phyloP scores from a whole-genome alignment of 176 grass and related monocot genomes.

The Thinopyrum elongatum region DNA sequence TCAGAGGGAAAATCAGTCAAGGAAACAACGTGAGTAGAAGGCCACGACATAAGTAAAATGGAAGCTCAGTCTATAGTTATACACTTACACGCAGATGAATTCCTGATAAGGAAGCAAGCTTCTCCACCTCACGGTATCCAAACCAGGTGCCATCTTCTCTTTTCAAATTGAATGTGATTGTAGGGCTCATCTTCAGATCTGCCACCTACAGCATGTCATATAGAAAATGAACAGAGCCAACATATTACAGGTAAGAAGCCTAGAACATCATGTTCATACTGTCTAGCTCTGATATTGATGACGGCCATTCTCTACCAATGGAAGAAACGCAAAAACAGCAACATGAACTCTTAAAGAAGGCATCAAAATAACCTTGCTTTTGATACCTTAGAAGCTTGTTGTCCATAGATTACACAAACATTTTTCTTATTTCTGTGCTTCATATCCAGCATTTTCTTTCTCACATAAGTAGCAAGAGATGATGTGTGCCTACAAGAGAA shows the following conservation, averaged over 20 bases:
- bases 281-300: neutral
- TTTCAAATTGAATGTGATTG: conserved; percentile 96
- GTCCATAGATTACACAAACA: conserved; percentile 81
- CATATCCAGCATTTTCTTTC: conserved; percentile 70
- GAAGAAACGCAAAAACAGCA: conserved; percentile 6
- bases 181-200: conserved; percentile 67
- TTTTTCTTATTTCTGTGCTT: conserved; percentile 77
- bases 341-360: neutral
- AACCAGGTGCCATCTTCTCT: conserved; percentile 88
- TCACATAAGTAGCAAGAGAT: conserved; percentile 67
- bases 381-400: conserved; percentile 48
- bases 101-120: conserved; percentile 77
- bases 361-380: neutral
- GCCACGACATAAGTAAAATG: neutral
- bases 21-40: neutral
- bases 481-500: conserved; percentile 69
- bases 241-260: neutral
- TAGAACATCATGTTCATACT: conserved; percentile 20
- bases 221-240: neutral
- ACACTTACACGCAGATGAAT: conserved; percentile 87
- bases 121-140: conserved; percentile 90
- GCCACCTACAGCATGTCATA: conserved; percentile 33
- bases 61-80: neutral
- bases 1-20: neutral
- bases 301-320: neutral